Percentiles rank a stretch among this genome's conserved stretches.
Evolutionary conservation across 176 grass and related monocot genomes (phyloP).

Genomic region (Dactylis glomerata): DNA sequence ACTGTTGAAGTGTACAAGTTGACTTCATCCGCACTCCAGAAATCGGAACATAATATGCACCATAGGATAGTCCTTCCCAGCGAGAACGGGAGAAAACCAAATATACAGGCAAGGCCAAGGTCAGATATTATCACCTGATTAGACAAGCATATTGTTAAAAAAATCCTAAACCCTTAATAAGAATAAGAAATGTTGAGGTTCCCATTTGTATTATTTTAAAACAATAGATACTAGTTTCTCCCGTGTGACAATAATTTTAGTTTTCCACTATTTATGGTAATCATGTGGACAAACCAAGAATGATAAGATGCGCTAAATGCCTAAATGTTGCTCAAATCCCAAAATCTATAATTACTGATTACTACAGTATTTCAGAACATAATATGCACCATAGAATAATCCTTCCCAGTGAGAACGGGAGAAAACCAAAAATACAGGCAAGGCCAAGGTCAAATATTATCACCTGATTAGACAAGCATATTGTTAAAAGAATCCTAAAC

Average conservation of each 20-base stretch:
- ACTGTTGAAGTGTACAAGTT: not conserved
- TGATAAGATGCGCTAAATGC: not conserved
- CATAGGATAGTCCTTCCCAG: slow-evolving; percentile 25
- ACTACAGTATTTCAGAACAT: not conserved
- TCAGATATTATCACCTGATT: slow-evolving; percentile 25
- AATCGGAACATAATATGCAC: not conserved
- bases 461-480: slow-evolving; percentile 15
- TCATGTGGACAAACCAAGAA: too few species aligned
- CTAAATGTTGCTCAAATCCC: not conserved
- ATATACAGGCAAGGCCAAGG: slow-evolving; percentile 6
- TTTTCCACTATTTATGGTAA: too few species aligned
- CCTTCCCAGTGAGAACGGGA: slow-evolving; percentile 40
- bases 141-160: not conserved
- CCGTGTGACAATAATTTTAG: too few species aligned
- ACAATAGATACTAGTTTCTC: too few species aligned
- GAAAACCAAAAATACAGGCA: slow-evolving; percentile 17
- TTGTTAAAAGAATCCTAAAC: not conserved
- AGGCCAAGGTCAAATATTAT: slow-evolving; percentile 14
- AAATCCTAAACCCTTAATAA: not conserved
- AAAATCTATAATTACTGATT: not conserved
- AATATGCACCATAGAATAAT: not conserved
- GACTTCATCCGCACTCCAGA: not conserved
- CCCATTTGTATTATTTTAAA: too few species aligned
- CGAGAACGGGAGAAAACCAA: slow-evolving; percentile 33
- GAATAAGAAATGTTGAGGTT: not conserved